Evolutionary conservation across 139 green algal species (phyloP), one percentile per base, ranked within the genome.

Genomic region (Microglena sp.): DNA sequence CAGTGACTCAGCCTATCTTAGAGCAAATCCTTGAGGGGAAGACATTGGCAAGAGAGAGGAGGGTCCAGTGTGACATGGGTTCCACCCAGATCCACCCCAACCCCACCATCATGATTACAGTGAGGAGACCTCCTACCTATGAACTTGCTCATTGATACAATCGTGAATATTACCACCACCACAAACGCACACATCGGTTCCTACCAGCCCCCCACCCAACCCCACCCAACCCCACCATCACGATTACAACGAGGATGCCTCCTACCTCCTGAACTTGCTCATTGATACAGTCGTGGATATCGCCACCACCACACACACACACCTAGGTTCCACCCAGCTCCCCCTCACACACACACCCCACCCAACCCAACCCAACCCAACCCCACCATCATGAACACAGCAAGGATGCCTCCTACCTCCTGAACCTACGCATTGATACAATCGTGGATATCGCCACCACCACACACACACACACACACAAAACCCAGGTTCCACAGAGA

Each of bases 361-460:
- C n/a, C n/a, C n/a, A n/a, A 11, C 11, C 40, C 40, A 50, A 11
- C 40, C 11, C 40, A 11, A 50, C 40, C 40, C 15, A 11, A 50
- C 18, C 40, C 11, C 55, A 62, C 36, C 55, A 7, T 40, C 8
- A 15, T 62, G 30, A 35, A 45, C 4, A 11, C 8, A n/a, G 40
- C 11, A 11, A 11, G 40, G 40, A 11, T 46, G 40, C 8, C 8
- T 11, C 8, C 40, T 8, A 11, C 11, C 11, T 8, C 11, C 8
- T 46, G 40, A 11, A 8, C 8, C 40, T 46, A 11, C 40, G 8
- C 8, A 46, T 58, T n/a, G 58, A 65, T 34, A 8, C 58, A 6
- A 65, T 65, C 8, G 58, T 65, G 30, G 58, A 65, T 24, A 22
- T 65, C 33, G 32, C 31, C n/a, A n/a, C n/a, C n/a, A n/a, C n/a